Conservation (phyloP, 805 yeast genomes). For the Barnettozyma wickerhamii region DNA sequence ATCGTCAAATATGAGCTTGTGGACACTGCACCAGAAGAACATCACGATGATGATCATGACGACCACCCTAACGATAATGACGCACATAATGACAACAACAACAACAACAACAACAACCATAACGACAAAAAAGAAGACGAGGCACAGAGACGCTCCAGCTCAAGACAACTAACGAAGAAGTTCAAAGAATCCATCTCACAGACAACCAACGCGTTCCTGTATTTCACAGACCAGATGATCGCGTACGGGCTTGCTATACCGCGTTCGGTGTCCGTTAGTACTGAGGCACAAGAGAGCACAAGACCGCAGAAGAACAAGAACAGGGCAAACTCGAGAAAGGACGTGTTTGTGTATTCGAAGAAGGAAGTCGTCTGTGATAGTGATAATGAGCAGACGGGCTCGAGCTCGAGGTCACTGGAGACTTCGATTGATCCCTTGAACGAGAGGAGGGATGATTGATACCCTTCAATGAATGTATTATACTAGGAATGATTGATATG, state of each 20-base stretch:
- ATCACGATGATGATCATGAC: constrained; percentile 16
- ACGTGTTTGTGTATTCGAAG: constrained; percentile 39
- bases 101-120: not conserved
- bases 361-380: constrained; percentile 33
- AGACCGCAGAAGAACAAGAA: constrained; percentile 20
- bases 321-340: constrained; percentile 28
- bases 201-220: constrained; percentile 36
- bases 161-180: constrained; percentile 6
- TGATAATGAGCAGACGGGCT: constrained; percentile 1
- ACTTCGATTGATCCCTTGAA: not conserved
- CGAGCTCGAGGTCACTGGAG: not conserved
- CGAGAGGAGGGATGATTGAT: not conserved
- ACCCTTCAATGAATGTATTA: too few species aligned
- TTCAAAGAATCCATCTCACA: constrained; percentile 23
- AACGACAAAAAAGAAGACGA: constrained; percentile 3
- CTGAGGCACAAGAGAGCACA: constrained; percentile 12
- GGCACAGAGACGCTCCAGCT: not conserved
- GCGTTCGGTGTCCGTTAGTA: constrained; percentile 36
- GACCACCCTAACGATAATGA: constrained; percentile 9
- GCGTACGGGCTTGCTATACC: constrained; percentile 58
- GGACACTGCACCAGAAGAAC: constrained; percentile 9
- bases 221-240: constrained; percentile 49
- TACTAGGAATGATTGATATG: too few species aligned
- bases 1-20: constrained; percentile 21
- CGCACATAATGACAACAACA: constrained; percentile 6